Evolutionary conservation across 495 filamentous ascomycete species (phyloP), one percentile per base, ranked within the genome.

Genomic region (Neurospora hispaniola): DNA sequence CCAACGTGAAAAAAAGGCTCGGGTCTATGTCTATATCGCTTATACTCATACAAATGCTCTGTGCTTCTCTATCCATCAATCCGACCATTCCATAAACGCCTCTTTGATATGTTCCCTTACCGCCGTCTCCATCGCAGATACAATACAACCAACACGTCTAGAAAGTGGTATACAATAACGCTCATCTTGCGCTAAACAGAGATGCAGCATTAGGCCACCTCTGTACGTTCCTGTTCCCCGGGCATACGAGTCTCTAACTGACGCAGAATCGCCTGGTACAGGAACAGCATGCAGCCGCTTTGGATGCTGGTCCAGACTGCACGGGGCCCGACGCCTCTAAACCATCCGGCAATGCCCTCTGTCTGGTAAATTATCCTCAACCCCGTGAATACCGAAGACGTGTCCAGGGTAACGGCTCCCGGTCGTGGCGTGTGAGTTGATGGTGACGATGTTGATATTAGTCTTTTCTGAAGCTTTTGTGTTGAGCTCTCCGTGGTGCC

Each of bases 241-340:
- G 84, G 85, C 71, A 83, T 75, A 79, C 80, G 82, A 70, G 79
- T 73, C 70, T 93, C 92, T 76, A 97, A 84, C 83, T 89, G 88
- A 79, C 91, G 90, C 77, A 98, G 80, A 69, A 99, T 84, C 72
- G 88, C 90, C 82, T 98, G 96, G 80, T 99, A 99, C 81, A 97
- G 84, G 71, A 99, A 93, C 76, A 99, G 82, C 96, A 99, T 99
- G 69, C 94, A 97, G 35, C 95, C 92, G 78, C 92, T 96, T 83
- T 99, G 96, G 69, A 98, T 92, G 79, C 93, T 96, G 69, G 96
- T 98, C 96, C 96, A 99, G n/a, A 98, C 93, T 71, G 90, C 89
- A 42, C 96, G 89, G 10, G 96, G 96, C 6, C 94, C 96, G 42
- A 99, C 96, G 14, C 96, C 96, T 43, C 96, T 89, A 81, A 99